These are phyloP conservation scores for Rhizopogon vesiculosus DNA, from an alignment of 768 basidiomycete species.

Conservation along the genomic window DNA sequence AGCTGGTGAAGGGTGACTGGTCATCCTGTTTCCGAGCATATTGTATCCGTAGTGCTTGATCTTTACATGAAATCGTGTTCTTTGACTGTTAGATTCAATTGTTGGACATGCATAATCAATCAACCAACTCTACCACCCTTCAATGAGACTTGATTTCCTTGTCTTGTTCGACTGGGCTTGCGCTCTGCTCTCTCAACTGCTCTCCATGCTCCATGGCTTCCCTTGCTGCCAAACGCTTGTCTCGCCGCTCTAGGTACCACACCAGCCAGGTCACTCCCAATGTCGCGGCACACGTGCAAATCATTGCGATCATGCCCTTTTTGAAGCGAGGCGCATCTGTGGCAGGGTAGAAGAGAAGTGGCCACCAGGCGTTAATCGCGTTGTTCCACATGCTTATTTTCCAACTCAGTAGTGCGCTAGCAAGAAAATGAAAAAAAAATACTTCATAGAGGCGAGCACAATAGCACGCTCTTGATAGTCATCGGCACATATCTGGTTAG, in stretches of 20 bases:
- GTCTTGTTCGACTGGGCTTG: not conserved
- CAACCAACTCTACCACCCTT: not conserved
- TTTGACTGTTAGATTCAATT: not conserved
- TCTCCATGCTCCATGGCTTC: not conserved
- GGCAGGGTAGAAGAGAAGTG: conserved; percentile 68
- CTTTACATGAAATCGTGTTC: not conserved
- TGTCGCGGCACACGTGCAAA: conserved; percentile 53
- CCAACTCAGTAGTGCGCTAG: not conserved
- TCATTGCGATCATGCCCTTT: conserved; percentile 69
- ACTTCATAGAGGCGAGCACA: conserved; percentile 78
- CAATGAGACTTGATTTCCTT: not conserved
- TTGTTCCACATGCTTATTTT: conserved; percentile 63
- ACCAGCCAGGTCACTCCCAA: conserved; percentile 50
- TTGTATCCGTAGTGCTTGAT: conserved; percentile 11
- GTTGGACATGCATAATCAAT: not conserved
- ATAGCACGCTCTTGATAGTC: conserved; percentile 66
- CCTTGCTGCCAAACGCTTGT: conserved; percentile 11
- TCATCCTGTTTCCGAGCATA: conserved; percentile 4
- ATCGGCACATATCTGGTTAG: conserved; percentile 72
- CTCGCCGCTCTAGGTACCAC: conserved; percentile 47
- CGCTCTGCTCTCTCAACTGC: not conserved
- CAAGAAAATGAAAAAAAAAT: not conserved
- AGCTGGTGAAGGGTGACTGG: not conserved
- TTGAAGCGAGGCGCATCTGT: conserved; percentile 64
- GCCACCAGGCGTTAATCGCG: conserved; percentile 66